Evolutionary conservation across 768 basidiomycete species (phyloP).

Genomic region (Fistulinella prunicolor): DNA sequence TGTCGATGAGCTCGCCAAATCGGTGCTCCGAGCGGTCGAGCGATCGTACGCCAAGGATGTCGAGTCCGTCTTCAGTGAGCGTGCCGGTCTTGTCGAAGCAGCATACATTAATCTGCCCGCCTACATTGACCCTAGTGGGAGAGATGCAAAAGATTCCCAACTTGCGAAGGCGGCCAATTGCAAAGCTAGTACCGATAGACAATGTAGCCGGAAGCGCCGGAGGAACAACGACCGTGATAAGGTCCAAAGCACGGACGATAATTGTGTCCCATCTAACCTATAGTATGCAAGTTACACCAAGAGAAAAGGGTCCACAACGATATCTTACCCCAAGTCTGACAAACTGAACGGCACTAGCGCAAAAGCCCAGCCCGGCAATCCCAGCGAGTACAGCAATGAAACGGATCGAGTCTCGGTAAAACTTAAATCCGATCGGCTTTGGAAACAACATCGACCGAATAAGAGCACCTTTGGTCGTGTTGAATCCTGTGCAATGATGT

Average conservation of each 20-base stretch:
- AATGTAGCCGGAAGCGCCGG: conserved; percentile 96
- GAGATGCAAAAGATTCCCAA: conserved; percentile 94
- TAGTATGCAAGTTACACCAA: conserved; percentile 1
- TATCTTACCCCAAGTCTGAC: conserved; percentile 73
- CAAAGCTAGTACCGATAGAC: conserved; percentile 96
- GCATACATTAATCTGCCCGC: conserved; percentile 93
- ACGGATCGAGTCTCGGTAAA: conserved; percentile 87
- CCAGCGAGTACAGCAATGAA: conserved; percentile 91
- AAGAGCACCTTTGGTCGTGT: conserved; percentile 95
- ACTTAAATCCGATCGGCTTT: conserved; percentile 98
- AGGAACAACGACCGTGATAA: conserved; percentile 96
- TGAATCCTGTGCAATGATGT: conserved; percentile 63
- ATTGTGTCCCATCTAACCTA: conserved; percentile 91
- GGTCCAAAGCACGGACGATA: conserved; percentile 84
- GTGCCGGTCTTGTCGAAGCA: conserved; percentile 99
- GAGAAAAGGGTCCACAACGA: not conserved
- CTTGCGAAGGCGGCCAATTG: conserved; percentile 83
- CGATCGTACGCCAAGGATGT: conserved; percentile 90
- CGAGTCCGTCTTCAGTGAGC: conserved; percentile 95
- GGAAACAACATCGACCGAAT: conserved; percentile 98
- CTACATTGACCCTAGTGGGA: conserved; percentile 91
- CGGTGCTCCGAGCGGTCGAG: conserved; percentile 71
- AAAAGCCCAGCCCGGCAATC: conserved; percentile 90
- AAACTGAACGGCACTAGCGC: conserved; percentile 89
- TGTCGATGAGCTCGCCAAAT: conserved; percentile 88